A percentile compares a stretch with the other conserved stretches of the same genome.
phyloP scores from a whole-genome alignment of 805 yeast species.

The Komagataella pseudopastoris region DNA sequence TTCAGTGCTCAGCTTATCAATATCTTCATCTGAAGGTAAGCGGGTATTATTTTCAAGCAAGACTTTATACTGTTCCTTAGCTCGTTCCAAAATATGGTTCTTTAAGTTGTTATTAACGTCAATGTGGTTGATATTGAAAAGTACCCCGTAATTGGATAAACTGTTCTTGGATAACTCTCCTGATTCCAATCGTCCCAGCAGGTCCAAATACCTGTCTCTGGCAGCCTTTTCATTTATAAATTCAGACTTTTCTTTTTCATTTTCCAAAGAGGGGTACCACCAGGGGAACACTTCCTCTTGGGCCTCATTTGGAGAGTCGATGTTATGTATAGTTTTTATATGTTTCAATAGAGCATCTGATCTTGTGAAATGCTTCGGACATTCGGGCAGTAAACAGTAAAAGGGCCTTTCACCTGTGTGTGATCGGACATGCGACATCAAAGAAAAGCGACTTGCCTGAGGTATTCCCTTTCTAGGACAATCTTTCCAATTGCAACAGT shows the following conservation, averaged over 20 bases:
- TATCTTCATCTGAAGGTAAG: conserved; percentile 5
- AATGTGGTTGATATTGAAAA: conserved; percentile 4
- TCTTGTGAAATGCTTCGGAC: conserved; percentile 43
- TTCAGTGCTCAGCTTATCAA: conserved; percentile 6
- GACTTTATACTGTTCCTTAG: background rate
- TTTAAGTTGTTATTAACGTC: conserved; percentile 7
- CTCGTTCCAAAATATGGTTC: conserved; percentile 1
- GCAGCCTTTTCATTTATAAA: background rate
- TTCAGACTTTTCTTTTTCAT: background rate
- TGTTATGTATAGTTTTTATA: conserved; percentile 45
- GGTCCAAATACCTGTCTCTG: conserved; percentile 1
- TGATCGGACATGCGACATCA: conserved; percentile 47
- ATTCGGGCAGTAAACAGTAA: conserved; percentile 53
- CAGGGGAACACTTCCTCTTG: conserved; percentile 4
- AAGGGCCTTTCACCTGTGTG: conserved; percentile 61
- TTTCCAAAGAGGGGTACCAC: conserved; percentile 2
- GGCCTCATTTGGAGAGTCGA: conserved; percentile 16
- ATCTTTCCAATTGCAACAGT: conserved; percentile 48
- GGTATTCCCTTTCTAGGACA: conserved; percentile 38
- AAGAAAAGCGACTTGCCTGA: conserved; percentile 42
- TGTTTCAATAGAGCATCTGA: conserved; percentile 55
- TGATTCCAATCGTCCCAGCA: background rate
- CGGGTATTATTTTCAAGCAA: conserved; percentile 1
- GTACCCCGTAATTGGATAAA: conserved; percentile 5
- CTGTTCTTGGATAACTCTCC: conserved; percentile 1